Evolutionary conservation across 2,329 filamentous ascomycete species (phyloP).

Genomic region (Diplodia sapinea): DNA sequence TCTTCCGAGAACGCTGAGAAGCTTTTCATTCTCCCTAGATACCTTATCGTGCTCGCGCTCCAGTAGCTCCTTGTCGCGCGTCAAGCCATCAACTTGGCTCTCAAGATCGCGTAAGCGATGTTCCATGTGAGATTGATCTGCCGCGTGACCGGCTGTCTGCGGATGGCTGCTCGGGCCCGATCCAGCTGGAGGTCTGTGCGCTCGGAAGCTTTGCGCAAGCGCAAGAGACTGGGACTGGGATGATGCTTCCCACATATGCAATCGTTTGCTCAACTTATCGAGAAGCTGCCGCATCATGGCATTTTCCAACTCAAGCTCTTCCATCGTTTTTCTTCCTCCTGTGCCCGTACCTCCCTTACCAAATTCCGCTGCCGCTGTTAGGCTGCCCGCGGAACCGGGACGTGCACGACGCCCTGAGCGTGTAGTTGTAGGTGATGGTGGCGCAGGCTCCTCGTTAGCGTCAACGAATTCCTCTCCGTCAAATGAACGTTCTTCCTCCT

Average conservation of each 20-base stretch:
- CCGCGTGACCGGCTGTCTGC: slow-evolving; percentile 19
- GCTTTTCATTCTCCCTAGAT: slow-evolving; percentile 65
- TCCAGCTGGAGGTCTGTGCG: slow-evolving; percentile 37
- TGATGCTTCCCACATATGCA: slow-evolving; percentile 93
- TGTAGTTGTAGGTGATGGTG: slow-evolving; percentile 53
- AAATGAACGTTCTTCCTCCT: slow-evolving; percentile 53
- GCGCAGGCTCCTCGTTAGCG: slow-evolving; percentile 69
- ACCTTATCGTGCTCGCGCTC: slow-evolving; percentile 67
- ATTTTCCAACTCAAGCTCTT: slow-evolving; percentile 90
- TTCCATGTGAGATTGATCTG: slow-evolving; percentile 26
- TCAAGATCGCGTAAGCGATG: slow-evolving; percentile 60
- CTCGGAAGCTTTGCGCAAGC: slow-evolving; percentile 76
- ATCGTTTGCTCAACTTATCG: slow-evolving; percentile 81
- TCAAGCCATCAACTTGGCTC: slow-evolving; percentile 64
- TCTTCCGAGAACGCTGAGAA: slow-evolving; percentile 59
- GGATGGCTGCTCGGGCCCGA: slow-evolving; percentile 29
- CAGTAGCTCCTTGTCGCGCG: slow-evolving; percentile 67
- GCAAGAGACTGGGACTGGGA: slow-evolving; percentile 87
- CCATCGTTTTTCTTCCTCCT: slow-evolving; percentile 69
- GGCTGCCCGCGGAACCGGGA: slow-evolving; percentile 32
- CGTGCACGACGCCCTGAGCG: slow-evolving; percentile 45
- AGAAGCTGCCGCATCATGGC: slow-evolving; percentile 81
- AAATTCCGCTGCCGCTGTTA: slow-evolving; percentile 36
- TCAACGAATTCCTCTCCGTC: slow-evolving; percentile 82
- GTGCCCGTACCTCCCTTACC: slow-evolving; percentile 34